Base-by-base conservation (phyloP, 306 rosid species). In the Lablab purpureus region DNA sequence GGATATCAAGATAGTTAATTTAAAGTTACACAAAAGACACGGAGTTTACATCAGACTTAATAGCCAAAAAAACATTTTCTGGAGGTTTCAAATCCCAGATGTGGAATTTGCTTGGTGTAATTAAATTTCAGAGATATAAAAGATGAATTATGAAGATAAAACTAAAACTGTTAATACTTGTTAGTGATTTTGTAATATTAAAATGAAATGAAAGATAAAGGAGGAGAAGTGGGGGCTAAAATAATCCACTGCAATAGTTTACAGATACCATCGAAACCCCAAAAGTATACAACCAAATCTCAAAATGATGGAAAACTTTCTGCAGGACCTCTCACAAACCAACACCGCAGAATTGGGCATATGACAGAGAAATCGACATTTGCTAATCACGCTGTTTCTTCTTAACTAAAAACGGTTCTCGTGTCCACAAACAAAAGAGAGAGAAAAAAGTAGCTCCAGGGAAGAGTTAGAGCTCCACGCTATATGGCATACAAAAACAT, bases 391-490 rank as follows among this genome's bases (percentile, higher is more conserved):
- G 13, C 47, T 21, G 22, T 68, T 77, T 74, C 47, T 76, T 5
- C 47, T 76, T 3, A 73, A n/a, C 75, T 59, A 77, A 40, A 77
- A 64, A 74, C 41, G 15, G 21, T 34, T 45, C 34, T 19, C 50
- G 64, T 64, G 72, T 52, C 47, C 67, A 69, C 9, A 78, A 80
- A 67, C 30, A 58, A 32, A 11, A 19, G n/a, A 25, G 9, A 30
- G 4, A 18, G 11, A 9, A 52, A 73, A 41, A 28, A 62, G 28
- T 6, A 69, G 74, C 13, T 25, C 36, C 71, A 55, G 49, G 65
- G 62, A 80, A 63, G 68, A 28, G 58, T 41, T 27, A 78, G 17
- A 75, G 54, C 50, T 37, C 66, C 54, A 76, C 63, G 73, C 72
- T 37, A 19, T 11, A 34, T 32, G n/a, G 58, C 46, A 15, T 13